Base-by-base conservation (phyloP, 192 early-diverging fungal genomes). In the Lobulomyces angularis region DNA sequence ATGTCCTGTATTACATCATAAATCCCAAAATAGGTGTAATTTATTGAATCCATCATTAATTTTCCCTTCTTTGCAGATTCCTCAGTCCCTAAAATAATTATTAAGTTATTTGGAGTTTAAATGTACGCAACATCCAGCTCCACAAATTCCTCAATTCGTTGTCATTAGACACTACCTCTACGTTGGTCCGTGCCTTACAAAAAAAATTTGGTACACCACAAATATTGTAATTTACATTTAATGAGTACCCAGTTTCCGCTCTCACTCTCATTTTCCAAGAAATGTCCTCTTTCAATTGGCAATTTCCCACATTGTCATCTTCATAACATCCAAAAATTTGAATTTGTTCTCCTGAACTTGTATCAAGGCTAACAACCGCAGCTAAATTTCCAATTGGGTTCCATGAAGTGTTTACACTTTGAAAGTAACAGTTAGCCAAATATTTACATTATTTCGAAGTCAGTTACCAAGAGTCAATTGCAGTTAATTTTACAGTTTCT, bases 261-360 rank as follows among this genome's bases (percentile, higher is more conserved):
- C 84, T 71, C 41, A 71, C 65, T 21, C 80, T 65, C 82, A 97
- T 97, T 5, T 69, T 56, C 5, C 80, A 72, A 2, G 86, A 79
- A 31, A 94, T 78, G 55, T 97, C 92, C 14, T 52, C 46, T 8
- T 34, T 33, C 32, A 58, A 46, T 30, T 26, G 3, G 56, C 46
- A 7, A 40, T n/a, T 12, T 20, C 19, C 20, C 20, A 22, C 20
- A 17, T 18, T 22, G 45, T 12, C 12, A 21, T 21, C 8, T 35
- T 35, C 12, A 43, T 35, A 50, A 19, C 27, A 17, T 53, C 18
- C 23, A 18, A 23, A 17, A 42, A 14, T 23, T 20, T 26, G 19
- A 17, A 22, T n/a, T 17, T 1, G 18, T 5, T 16, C 32, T 20
- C 9, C 21, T 26, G 31, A 47, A 12, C 18, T 25, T 23, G 17